These are phyloP conservation scores for Paxillus ammoniavirescens DNA, from an alignment of 768 basidiomycete genomes.

Conservation along the genomic window DNA sequence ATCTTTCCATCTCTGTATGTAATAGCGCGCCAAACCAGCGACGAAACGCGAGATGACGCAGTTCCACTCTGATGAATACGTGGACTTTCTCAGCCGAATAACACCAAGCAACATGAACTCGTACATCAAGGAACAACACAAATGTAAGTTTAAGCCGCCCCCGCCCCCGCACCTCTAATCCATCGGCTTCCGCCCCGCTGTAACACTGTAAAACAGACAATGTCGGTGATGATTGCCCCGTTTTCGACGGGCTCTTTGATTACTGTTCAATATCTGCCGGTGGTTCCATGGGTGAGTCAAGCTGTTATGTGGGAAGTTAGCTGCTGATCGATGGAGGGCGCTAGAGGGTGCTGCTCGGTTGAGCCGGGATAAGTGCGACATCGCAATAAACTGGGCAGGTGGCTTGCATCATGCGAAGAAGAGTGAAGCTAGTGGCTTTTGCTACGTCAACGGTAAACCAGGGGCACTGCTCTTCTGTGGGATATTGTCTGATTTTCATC, in stretches of 20 bases:
- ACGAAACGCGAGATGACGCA: conserved; percentile 99
- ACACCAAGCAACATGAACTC: conserved; percentile 94
- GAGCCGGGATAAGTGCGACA: conserved; percentile 96
- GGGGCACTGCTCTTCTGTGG: not conserved
- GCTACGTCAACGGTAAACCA: conserved; percentile 88
- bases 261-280: conserved; percentile 99
- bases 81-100: conserved; percentile 93
- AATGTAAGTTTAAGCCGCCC: conserved; percentile 55
- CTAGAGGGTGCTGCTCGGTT: conserved; percentile 95
- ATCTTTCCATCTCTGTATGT: not conserved
- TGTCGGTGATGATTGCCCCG: conserved; percentile 97
- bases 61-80: conserved; percentile 99
- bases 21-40: conserved; percentile 95
- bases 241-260: conserved; percentile 97
- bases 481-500: not conserved
- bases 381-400: conserved; percentile 99
- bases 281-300: conserved; percentile 89
- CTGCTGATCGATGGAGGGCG: conserved; percentile 6
- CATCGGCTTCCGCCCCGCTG: not conserved
- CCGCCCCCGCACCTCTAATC: not conserved
- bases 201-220: conserved; percentile 58
- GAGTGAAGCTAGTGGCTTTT: conserved; percentile 98
- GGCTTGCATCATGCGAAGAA: conserved; percentile 99
- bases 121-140: conserved; percentile 92
- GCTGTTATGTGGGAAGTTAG: not conserved